These are phyloP conservation scores for Atkinsonella texensis DNA, from an alignment of 2,329 filamentous ascomycete species.

Conservation along the genomic window DNA sequence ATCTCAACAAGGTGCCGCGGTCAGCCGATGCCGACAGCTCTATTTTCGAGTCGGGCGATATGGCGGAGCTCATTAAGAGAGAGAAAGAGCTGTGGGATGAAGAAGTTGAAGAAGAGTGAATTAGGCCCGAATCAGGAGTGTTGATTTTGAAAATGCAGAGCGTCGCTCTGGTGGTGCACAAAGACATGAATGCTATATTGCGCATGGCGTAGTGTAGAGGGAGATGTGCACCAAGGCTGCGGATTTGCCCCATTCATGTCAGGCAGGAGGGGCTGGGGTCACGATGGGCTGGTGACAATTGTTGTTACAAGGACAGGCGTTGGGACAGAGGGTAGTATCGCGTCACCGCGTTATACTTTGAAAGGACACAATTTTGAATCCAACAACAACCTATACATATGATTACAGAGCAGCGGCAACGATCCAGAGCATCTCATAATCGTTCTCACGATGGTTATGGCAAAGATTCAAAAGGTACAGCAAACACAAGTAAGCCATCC, in stretches of 20 bases:
- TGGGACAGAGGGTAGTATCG: neutral
- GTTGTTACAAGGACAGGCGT: neutral
- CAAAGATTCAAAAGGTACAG: too few relatives aligned
- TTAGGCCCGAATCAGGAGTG: neutral
- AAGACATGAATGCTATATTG: too few relatives aligned
- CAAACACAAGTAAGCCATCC: too few relatives aligned
- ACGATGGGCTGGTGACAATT: neutral
- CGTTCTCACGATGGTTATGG: too few relatives aligned
- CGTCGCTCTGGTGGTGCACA: too few relatives aligned
- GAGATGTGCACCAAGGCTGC: neutral
- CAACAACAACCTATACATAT: too few relatives aligned
- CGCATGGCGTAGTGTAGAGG: too few relatives aligned
- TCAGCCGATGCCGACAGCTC: slow-evolving; percentile 48
- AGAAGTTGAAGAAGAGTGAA: slow-evolving; percentile 55
- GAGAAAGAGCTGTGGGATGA: slow-evolving; percentile 77
- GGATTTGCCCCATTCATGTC: neutral
- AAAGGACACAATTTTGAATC: too few relatives aligned
- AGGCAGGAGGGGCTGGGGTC: neutral
- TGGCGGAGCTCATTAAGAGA: slow-evolving; percentile 61
- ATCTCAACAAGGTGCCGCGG: slow-evolving; percentile 59
- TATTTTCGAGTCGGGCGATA: slow-evolving; percentile 62
- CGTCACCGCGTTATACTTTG: neutral
- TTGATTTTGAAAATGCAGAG: too few relatives aligned
- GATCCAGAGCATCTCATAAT: too few relatives aligned
- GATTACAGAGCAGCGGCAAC: too few relatives aligned